Percentiles rank a stretch among this genome's conserved stretches.
These are phyloP conservation scores for Chrysoporthe cubensis DNA, from an alignment of 2,329 filamentous ascomycete genomes.

Conservation along the genomic window DNA sequence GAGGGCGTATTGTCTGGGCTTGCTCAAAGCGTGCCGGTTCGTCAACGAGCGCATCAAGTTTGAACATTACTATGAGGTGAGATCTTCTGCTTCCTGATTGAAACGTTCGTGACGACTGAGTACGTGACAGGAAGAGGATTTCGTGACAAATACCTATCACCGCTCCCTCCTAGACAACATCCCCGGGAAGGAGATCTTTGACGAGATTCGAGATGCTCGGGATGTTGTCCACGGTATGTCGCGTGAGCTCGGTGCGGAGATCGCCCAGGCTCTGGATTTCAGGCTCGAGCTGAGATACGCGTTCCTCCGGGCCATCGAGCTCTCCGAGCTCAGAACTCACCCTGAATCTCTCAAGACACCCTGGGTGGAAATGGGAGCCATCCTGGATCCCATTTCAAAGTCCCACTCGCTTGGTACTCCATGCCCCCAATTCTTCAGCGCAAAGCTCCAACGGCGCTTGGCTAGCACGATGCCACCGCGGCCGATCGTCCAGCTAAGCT, in stretches of 20 bases:
- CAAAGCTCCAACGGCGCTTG: slow-evolving; percentile 86
- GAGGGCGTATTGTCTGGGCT: slow-evolving; percentile 81
- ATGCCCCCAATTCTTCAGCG: slow-evolving; percentile 81
- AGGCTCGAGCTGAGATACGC: slow-evolving; percentile 69
- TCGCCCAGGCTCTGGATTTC: slow-evolving; percentile 60
- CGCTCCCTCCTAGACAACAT: slow-evolving; percentile 73
- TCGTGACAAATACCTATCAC: slow-evolving; percentile 89
- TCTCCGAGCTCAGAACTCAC: slow-evolving; percentile 49
- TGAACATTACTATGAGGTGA: slow-evolving; percentile 90
- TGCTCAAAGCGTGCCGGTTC: slow-evolving; percentile 81
- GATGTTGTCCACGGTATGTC: slow-evolving; percentile 50
- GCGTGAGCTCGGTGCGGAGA: slow-evolving; percentile 44
- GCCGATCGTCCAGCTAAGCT: slow-evolving; percentile 79
- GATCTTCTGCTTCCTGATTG: slow-evolving; percentile 32
- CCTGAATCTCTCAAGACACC: slow-evolving; percentile 52
- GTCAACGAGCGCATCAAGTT: slow-evolving; percentile 76
- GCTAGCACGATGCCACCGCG: slow-evolving; percentile 93
- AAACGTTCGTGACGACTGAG: not conserved
- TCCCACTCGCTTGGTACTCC: slow-evolving; percentile 65
- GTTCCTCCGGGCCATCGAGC: slow-evolving; percentile 61
- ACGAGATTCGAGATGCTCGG: slow-evolving; percentile 59
- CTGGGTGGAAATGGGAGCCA: slow-evolving; percentile 54
- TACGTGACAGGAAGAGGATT: slow-evolving; percentile 82
- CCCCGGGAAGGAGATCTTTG: slow-evolving; percentile 57
- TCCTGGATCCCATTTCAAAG: slow-evolving; percentile 60